Percentiles rank a stretch among this genome's conserved stretches.
phyloP scores from a whole-genome alignment of 306 rosid genomes.

The Cucurbita pepo region DNA sequence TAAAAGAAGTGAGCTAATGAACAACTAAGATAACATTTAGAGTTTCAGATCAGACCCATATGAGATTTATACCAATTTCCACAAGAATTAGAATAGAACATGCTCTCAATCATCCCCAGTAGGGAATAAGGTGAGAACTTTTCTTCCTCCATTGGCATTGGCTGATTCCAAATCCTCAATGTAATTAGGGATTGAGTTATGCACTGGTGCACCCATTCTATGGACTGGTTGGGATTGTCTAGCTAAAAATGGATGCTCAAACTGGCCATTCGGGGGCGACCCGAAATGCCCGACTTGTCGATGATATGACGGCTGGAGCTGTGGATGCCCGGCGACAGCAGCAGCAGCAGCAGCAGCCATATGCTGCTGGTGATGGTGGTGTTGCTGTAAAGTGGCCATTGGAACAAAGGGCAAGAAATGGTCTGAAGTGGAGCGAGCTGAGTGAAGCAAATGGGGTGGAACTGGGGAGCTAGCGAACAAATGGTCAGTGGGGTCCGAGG shows the following conservation, averaged over 20 bases:
- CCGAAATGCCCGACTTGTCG: constrained; percentile 79
- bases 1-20: background rate
- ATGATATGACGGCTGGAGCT: constrained; percentile 45
- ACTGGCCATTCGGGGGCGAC: constrained; percentile 75
- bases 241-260: constrained; percentile 62
- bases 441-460: constrained; percentile 75
- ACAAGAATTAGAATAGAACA: constrained; percentile 3
- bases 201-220: constrained; percentile 65
- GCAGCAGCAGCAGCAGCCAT: constrained; percentile 33
- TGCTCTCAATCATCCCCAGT: constrained; percentile 77
- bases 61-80: background rate
- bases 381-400: constrained; percentile 64
- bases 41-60: background rate
- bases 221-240: constrained; percentile 58
- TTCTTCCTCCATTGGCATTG: constrained; percentile 65
- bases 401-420: constrained; percentile 85
- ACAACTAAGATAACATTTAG: background rate
- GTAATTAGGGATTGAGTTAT: constrained; percentile 32
- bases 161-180: constrained; percentile 77
- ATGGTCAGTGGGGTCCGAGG: constrained; percentile 62
- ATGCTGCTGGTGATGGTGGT: constrained; percentile 67
- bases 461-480: constrained; percentile 81
- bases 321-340: constrained; percentile 28
- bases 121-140: constrained; percentile 84
- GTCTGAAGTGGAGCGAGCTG: constrained; percentile 58